A percentile compares a stretch with the other conserved stretches of the same genome.
These are phyloP conservation scores for Populus davidiana DNA, from an alignment of 345 rosid species.

Conservation along the genomic window DNA sequence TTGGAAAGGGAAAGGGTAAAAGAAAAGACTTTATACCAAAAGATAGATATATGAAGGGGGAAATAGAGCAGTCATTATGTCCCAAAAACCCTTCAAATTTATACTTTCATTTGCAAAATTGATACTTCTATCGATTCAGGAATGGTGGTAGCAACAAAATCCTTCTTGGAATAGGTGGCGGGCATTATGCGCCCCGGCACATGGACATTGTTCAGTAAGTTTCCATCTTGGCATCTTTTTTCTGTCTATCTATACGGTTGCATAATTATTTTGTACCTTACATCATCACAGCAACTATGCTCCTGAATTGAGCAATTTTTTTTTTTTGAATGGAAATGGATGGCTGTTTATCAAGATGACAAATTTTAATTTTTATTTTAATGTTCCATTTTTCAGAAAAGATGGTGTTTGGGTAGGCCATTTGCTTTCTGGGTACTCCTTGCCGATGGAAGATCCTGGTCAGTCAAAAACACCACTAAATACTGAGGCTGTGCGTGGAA, in stretches of 20 bases:
- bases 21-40: neutral
- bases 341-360: neutral
- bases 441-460: conserved; percentile 80
- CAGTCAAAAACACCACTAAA: conserved; percentile 35
- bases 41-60: neutral
- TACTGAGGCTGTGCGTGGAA: conserved; percentile 52
- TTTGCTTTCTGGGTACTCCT: conserved; percentile 75
- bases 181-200: conserved; percentile 92
- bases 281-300: neutral
- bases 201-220: conserved; percentile 71
- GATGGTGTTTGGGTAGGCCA: conserved; percentile 87
- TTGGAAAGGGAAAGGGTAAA: neutral
- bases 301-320: too few species aligned
- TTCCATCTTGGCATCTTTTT: neutral
- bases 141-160: conserved; percentile 65
- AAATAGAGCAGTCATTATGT: neutral
- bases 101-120: neutral
- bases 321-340: neutral
- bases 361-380: neutral
- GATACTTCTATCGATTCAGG: neutral
- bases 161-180: conserved; percentile 88
- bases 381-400: conserved; percentile 43
- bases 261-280: neutral
- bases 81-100: neutral
- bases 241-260: neutral